Conservation (phyloP, 768 basidiomycete genomes). For the Cyclocybe cylindracea region DNA sequence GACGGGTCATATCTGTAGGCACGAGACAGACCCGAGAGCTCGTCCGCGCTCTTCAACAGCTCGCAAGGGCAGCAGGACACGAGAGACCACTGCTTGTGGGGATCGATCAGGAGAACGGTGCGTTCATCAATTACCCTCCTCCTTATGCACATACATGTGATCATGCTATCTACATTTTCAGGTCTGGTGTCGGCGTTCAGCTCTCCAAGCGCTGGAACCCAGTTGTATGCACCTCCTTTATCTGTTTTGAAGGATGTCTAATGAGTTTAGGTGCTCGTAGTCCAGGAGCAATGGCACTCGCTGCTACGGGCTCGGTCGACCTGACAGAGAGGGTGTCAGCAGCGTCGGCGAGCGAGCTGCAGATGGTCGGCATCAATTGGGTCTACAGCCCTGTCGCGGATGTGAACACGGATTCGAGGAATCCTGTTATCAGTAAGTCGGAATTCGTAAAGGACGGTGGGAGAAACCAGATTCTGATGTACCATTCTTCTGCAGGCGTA, state of each 20-base stretch:
- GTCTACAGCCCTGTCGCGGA: slow-evolving; percentile 71
- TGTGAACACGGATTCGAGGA: slow-evolving; percentile 67
- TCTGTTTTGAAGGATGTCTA: neutral
- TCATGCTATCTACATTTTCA: slow-evolving; percentile 20
- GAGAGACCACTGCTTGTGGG: slow-evolving; percentile 60
- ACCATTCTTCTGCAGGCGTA: slow-evolving; percentile 44
- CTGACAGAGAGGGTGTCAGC: slow-evolving; percentile 44
- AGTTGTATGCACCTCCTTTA: slow-evolving; percentile 50
- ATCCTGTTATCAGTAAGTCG: slow-evolving; percentile 68
- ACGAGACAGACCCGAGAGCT: slow-evolving; percentile 51
- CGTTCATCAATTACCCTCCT: neutral
- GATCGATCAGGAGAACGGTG: slow-evolving; percentile 76
- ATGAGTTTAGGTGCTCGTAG: slow-evolving; percentile 30
- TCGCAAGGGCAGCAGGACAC: slow-evolving; percentile 62
- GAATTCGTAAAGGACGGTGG: neutral
- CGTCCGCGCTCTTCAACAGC: slow-evolving; percentile 48
- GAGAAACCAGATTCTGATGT: neutral
- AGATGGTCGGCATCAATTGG: slow-evolving; percentile 69
- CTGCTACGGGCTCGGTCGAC: slow-evolving; percentile 50
- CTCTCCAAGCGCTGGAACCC: slow-evolving; percentile 56
- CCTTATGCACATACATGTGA: neutral
- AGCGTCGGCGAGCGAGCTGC: slow-evolving; percentile 58
- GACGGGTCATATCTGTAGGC: slow-evolving; percentile 30
- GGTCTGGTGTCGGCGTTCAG: slow-evolving; percentile 74
- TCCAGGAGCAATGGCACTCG: slow-evolving; percentile 75